These are phyloP conservation scores for Spergularia azorica DNA, from an alignment of 179 eudicot species.

Conservation along the genomic window DNA sequence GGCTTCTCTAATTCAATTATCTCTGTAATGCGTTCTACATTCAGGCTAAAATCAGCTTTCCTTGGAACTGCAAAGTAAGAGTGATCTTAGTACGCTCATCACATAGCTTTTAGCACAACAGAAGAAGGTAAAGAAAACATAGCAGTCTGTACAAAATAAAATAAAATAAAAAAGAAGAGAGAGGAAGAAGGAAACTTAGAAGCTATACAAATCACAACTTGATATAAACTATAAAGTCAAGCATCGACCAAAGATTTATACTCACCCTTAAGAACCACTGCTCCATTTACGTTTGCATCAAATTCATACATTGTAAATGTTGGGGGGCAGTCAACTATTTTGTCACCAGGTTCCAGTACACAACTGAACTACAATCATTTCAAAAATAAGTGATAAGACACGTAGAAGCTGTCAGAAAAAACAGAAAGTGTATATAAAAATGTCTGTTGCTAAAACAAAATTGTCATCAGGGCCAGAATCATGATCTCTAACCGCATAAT, in stretches of 20 bases:
- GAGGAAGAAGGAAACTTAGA: too few relatives aligned
- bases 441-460: background rate
- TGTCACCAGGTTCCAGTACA: constrained; percentile 95
- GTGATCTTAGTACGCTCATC: background rate
- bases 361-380: constrained; percentile 61
- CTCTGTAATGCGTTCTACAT: constrained; percentile 63
- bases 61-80: constrained; percentile 63
- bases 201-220: background rate
- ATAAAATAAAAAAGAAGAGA: too few relatives aligned
- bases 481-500: constrained; percentile 84
- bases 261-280: constrained; percentile 80
- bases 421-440: background rate
- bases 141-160: too few relatives aligned
- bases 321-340: constrained; percentile 97
- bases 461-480: background rate
- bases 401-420: constrained; percentile 12
- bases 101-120: background rate
- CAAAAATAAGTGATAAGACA: constrained; percentile 21
- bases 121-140: too few relatives aligned
- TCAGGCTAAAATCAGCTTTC: constrained; percentile 84
- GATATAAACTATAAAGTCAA: background rate
- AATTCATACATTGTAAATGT: constrained; percentile 98
- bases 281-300: constrained; percentile 95
- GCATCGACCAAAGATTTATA: constrained; percentile 4
- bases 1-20: constrained; percentile 76